Conservation (phyloP, 2,329 filamentous ascomycete species). For the Gaeumannomyces sp. region DNA sequence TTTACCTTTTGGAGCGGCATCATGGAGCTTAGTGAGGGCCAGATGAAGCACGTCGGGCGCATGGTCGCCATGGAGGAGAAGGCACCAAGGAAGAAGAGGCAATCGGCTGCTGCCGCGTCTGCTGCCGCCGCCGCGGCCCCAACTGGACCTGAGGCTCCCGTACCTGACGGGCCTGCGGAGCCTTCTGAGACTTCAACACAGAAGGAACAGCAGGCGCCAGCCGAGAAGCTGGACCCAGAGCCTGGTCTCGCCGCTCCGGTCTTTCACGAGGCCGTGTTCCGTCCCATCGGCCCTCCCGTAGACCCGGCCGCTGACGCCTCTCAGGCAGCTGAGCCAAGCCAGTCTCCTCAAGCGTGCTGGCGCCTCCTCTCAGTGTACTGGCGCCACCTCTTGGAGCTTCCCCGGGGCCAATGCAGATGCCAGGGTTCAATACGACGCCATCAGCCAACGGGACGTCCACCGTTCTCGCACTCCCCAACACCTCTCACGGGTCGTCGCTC, state of each 20-base stretch:
- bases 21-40: slow-evolving; percentile 68
- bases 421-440: slow-evolving; percentile 15
- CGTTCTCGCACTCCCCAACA: slow-evolving; percentile 22
- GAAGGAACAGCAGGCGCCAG: neutral
- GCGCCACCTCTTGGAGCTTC: slow-evolving; percentile 16
- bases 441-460: slow-evolving; percentile 18
- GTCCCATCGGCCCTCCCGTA: slow-evolving; percentile 11
- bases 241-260: slow-evolving; percentile 8
- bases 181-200: neutral
- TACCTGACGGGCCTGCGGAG: neutral
- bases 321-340: neutral
- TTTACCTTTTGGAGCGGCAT: slow-evolving; percentile 93
- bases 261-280: slow-evolving; percentile 13
- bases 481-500: slow-evolving; percentile 19
- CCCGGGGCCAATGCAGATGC: slow-evolving; percentile 18
- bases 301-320: neutral
- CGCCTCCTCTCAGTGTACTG: slow-evolving; percentile 17
- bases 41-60: slow-evolving; percentile 64
- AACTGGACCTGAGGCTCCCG: slow-evolving; percentile 13
- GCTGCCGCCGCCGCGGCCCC: slow-evolving; percentile 17
- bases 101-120: slow-evolving; percentile 22
- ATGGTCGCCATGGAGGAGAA: slow-evolving; percentile 57
- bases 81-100: slow-evolving; percentile 44
- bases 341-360: slow-evolving; percentile 3
- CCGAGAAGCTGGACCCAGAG: neutral